These are phyloP conservation scores for Candolleomyces efflorescens DNA, from an alignment of 768 basidiomycete species.

Conservation along the genomic window DNA sequence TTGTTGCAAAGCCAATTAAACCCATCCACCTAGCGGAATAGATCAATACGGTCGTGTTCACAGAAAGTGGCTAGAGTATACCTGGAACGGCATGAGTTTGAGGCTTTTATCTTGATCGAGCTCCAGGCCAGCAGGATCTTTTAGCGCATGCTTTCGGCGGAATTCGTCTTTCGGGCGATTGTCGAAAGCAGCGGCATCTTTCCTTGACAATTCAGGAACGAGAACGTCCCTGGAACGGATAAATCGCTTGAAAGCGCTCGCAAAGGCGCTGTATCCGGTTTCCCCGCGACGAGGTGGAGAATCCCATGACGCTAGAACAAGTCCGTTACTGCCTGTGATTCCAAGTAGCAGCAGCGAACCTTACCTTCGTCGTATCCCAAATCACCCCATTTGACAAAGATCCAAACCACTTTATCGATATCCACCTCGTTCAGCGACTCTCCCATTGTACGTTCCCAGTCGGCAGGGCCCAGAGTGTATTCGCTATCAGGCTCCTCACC, in stretches of 20 bases:
- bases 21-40: constrained; percentile 55
- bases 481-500: constrained; percentile 62
- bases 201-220: constrained; percentile 49
- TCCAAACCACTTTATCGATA: constrained; percentile 67
- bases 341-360: constrained; percentile 14
- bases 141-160: constrained; percentile 39
- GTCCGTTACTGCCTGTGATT: not conserved
- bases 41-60: not conserved
- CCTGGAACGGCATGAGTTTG: constrained; percentile 87
- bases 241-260: constrained; percentile 63
- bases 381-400: constrained; percentile 91
- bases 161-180: constrained; percentile 55
- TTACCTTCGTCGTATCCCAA: constrained; percentile 89
- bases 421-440: constrained; percentile 39
- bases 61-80: constrained; percentile 22
- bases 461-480: constrained; percentile 54
- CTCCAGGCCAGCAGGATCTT: constrained; percentile 50
- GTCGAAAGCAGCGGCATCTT: constrained; percentile 32
- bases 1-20: constrained; percentile 84
- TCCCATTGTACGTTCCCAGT: constrained; percentile 46
- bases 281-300: constrained; percentile 68
- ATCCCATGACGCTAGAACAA: constrained; percentile 80
- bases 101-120: constrained; percentile 63
- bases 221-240: constrained; percentile 56
- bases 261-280: constrained; percentile 57